Evolutionary conservation across 2,329 filamentous ascomycete species (phyloP).

Genomic region (Ophiocordyceps camponoti-leonardi): DNA sequence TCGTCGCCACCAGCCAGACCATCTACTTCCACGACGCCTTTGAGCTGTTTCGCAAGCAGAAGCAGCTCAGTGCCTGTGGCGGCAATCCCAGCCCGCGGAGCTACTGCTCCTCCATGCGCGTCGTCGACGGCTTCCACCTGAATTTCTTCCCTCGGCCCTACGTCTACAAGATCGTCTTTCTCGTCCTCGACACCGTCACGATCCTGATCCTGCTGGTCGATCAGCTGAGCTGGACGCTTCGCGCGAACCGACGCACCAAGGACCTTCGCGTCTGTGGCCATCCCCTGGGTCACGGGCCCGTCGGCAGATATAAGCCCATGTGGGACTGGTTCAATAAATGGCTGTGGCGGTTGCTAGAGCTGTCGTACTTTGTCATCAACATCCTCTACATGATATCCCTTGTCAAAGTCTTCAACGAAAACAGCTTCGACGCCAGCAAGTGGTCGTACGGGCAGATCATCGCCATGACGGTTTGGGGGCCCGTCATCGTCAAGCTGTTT

Average conservation of each 20-base stretch:
- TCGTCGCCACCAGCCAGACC: slow-evolving; percentile 19
- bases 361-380: slow-evolving; percentile 19
- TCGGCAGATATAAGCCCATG: slow-evolving; percentile 10
- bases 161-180: slow-evolving; percentile 19
- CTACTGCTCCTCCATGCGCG: slow-evolving; percentile 18
- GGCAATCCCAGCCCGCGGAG: slow-evolving; percentile 19
- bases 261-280: slow-evolving; percentile 14
- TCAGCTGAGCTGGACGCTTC: slow-evolving; percentile 18
- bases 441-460: slow-evolving; percentile 23
- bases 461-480: slow-evolving; percentile 20
- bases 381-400: slow-evolving; percentile 21
- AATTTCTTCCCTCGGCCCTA: slow-evolving; percentile 20
- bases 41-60: slow-evolving; percentile 15
- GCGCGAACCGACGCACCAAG: slow-evolving; percentile 15
- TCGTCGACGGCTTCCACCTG: slow-evolving; percentile 15
- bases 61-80: slow-evolving; percentile 14
- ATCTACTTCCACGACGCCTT: slow-evolving; percentile 17
- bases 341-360: slow-evolving; percentile 18
- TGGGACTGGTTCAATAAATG: slow-evolving; percentile 13
- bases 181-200: slow-evolving; percentile 17
- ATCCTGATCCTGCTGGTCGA: slow-evolving; percentile 16
- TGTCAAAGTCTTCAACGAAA: slow-evolving; percentile 15
- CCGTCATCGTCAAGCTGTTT: slow-evolving; percentile 21
- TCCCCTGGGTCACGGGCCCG: slow-evolving; percentile 14
- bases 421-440: slow-evolving; percentile 16